Conservation (phyloP, 2,329 filamentous ascomycete species). For the Ceratocystiopsis minuta region DNA sequence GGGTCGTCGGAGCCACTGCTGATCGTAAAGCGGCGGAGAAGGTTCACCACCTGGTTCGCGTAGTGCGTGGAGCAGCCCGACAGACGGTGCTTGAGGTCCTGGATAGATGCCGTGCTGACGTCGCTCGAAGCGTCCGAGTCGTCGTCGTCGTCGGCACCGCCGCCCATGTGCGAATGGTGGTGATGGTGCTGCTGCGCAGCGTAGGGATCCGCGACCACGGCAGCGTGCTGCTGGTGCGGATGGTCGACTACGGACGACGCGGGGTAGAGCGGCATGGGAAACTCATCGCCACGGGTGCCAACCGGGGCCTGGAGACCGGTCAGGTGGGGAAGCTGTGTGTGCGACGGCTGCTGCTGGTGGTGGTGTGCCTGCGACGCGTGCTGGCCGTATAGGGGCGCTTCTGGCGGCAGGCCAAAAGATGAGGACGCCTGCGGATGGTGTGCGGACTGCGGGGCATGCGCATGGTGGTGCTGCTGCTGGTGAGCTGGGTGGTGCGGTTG, state of each 20-base stretch:
- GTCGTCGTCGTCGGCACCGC: constrained; percentile 5
- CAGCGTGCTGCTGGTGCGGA: constrained; percentile 2
- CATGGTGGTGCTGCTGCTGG: constrained; percentile 1
- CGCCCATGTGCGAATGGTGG: constrained; percentile 6
- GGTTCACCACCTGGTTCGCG: constrained; percentile 11
- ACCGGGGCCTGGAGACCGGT: no score
- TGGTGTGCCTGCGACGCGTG: not conserved
- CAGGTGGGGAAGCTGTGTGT: not conserved
- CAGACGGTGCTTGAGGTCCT: constrained; percentile 18
- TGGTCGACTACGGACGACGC: not conserved
- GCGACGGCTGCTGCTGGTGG: not conserved
- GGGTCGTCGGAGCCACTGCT: constrained; percentile 9
- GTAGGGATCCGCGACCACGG: not conserved
- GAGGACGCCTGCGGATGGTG: not conserved
- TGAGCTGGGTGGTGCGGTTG: constrained; percentile 1
- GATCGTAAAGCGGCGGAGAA: constrained; percentile 12
- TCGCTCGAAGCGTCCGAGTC: constrained; percentile 10
- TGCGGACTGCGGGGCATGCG: not conserved
- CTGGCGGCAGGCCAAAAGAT: no score
- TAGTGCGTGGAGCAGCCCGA: constrained; percentile 16
- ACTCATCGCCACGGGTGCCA: no score
- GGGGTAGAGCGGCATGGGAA: no score
- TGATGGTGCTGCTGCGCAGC: constrained; percentile 1
- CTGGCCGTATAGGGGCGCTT: no score
- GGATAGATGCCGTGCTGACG: constrained; percentile 12